A percentile compares a stretch with the other conserved stretches of the same genome.
phyloP scores from a whole-genome alignment of 1,284 basidiomycete species.

The Leccinum fallax region DNA sequence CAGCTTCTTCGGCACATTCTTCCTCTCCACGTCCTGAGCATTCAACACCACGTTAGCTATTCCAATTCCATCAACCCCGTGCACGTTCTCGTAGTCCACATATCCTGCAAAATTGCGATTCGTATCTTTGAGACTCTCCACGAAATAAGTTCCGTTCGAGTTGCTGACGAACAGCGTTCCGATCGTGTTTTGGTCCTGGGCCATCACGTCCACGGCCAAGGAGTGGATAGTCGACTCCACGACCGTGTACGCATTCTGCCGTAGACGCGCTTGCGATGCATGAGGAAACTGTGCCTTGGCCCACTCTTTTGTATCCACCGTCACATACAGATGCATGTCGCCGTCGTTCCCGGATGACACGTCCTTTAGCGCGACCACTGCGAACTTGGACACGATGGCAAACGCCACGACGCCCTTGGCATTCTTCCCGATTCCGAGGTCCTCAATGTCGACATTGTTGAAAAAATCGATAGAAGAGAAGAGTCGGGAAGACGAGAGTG shows the following conservation, averaged over 20 bases:
- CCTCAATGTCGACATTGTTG: conserved; percentile 62
- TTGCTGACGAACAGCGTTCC: conserved; percentile 96
- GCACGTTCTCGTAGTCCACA: conserved; percentile 92
- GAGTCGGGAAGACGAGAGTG: conserved; percentile 69
- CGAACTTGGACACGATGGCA: conserved; percentile 89
- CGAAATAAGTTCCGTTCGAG: conserved; percentile 93
- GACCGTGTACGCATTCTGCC: conserved; percentile 94
- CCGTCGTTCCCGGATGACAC: conserved; percentile 49
- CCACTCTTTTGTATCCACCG: conserved; percentile 81
- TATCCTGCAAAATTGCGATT: conserved; percentile 87
- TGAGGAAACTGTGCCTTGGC: conserved; percentile 86
- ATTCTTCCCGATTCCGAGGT: conserved; percentile 82
- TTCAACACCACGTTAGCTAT: conserved; percentile 89
- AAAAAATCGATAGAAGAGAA: conserved; percentile 88
- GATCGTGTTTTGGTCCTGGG: conserved; percentile 70
- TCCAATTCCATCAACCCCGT: conserved; percentile 92
- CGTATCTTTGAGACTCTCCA: conserved; percentile 89
- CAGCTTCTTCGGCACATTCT: conserved; percentile 66
- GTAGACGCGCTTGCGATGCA: conserved; percentile 73
- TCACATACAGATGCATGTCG: conserved; percentile 86
- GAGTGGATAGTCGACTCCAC: conserved; percentile 93
- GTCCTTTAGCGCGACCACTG: conserved; percentile 84
- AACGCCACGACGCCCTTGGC: conserved; percentile 86
- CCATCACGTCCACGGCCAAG: conserved; percentile 90
- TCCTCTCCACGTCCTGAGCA: conserved; percentile 75